Base-by-base conservation (phyloP, 2,329 filamentous ascomycete genomes). In the Aspergillus terreus region DNA sequence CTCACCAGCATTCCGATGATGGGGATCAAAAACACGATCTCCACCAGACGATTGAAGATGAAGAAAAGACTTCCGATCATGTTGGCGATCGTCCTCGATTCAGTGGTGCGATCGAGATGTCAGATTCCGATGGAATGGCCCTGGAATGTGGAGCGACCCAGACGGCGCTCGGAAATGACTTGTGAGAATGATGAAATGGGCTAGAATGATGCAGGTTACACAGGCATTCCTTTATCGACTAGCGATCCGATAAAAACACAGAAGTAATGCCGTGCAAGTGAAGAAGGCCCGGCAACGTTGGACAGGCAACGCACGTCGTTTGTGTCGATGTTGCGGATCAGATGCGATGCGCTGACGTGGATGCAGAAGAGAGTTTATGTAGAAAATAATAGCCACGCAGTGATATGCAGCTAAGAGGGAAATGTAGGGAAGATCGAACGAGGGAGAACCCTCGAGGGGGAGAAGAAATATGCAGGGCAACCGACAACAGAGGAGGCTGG, bases 21-120 rank as follows among this genome's bases (percentile, higher is more conserved):
- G 30, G 83, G 82, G 55, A 85, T 82, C 60, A 85, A 70, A 42
- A 82, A 84, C 70, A 82, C 62, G 70, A 86, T 79, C 67, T 86
- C 74, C 65, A 79, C 73, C 65, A 84, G 62, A 53, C 83, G 79
- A 76, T 80, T 83, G 67, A 79, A 79, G 69, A 80, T 76, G 75
- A 85, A 86, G 60, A 84, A 78, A 44, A 85, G 62, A 52, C 81
- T 80, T 55, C 71, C 73, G 55, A 78, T 69, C 74, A 78, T 78
- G 50, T 67, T 74, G 69, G 15, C 55, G 47, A 46, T n/a, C 55
- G 42, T 44, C 53, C 19, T 12, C n/a, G 9, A 38, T n/a, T 38
- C 35, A 6, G 17, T 10, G 15, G 1, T 17, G 44, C 30, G n/a
- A 40, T 33, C 17, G 46, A 35, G 44, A 50, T 46, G 21, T 49